These are phyloP conservation scores for Pythium volutum DNA, from an alignment of 352 stramenopile species.

Conservation along the genomic window DNA sequence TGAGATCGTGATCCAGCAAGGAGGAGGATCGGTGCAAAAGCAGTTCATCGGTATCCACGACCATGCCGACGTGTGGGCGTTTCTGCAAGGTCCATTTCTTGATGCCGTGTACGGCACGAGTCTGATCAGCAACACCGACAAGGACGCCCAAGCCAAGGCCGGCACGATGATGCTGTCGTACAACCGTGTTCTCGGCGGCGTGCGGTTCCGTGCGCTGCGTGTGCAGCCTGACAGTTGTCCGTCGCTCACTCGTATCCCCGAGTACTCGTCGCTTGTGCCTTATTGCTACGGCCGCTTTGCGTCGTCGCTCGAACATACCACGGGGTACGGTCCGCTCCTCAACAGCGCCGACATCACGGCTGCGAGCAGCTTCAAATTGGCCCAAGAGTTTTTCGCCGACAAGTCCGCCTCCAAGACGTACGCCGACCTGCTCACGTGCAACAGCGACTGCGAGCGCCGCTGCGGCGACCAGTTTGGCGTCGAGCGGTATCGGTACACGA, in stretches of 20 bases:
- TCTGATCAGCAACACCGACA: conserved; percentile 3
- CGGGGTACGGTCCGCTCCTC: conserved; percentile 52
- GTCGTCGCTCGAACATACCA: conserved; percentile 30
- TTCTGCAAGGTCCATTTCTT: conserved; percentile 55
- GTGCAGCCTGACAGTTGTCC: conserved; percentile 53
- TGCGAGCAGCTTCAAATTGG: conserved; percentile 41
- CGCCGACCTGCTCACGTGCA: conserved; percentile 49
- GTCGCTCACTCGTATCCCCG: conserved; percentile 42
- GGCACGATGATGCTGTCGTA: conserved; percentile 41
- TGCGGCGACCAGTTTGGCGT: conserved; percentile 56
- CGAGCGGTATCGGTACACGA: conserved; percentile 48
- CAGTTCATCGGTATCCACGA: conserved; percentile 55
- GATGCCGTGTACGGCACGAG: conserved; percentile 49
- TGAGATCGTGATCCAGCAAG: conserved; percentile 28
- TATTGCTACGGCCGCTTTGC: conserved; percentile 63
- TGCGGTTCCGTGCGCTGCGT: conserved; percentile 53
- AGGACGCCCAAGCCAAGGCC: conserved; percentile 10
- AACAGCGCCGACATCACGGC: conserved; percentile 53
- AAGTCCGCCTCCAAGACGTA: conserved; percentile 40
- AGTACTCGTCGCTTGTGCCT: conserved; percentile 57
- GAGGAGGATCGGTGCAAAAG: conserved; percentile 28
- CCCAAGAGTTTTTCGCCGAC: conserved; percentile 46
- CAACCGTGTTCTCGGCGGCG: conserved; percentile 49
- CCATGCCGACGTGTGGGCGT: conserved; percentile 56
- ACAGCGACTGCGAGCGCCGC: conserved; percentile 39